These are phyloP conservation scores for Vicia villosa DNA, from an alignment of 306 rosid species.

Conservation along the genomic window DNA sequence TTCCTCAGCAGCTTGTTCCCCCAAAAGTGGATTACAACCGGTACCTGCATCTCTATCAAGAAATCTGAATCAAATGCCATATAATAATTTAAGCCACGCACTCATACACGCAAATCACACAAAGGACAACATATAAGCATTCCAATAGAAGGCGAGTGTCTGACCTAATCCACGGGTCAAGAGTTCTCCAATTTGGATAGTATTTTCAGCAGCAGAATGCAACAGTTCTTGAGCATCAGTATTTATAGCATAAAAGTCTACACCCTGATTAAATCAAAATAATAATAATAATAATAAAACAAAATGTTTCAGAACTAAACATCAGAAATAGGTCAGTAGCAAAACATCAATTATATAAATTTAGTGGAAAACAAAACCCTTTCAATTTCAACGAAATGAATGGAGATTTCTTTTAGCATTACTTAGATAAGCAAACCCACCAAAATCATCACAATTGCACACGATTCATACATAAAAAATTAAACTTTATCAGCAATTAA, in stretches of 20 bases:
- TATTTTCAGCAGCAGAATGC: slow-evolving; percentile 69
- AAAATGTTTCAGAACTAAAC: too few species aligned
- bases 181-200: slow-evolving; percentile 46
- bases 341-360: too few species aligned
- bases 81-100: too few species aligned
- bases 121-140: too few species aligned
- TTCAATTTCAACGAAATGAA: too few species aligned
- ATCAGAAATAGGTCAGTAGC: too few species aligned
- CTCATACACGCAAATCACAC: not conserved
- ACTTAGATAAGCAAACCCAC: not conserved
- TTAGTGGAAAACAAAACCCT: too few species aligned
- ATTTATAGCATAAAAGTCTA: slow-evolving; percentile 48
- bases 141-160: too few species aligned
- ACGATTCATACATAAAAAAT: not conserved
- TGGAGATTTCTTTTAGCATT: slow-evolving; percentile 37
- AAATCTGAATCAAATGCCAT: too few species aligned
- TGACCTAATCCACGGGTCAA: slow-evolving; percentile 95
- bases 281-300: not conserved
- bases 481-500: not conserved
- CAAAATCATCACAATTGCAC: not conserved
- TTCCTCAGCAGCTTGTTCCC: too few species aligned
- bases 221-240: slow-evolving; percentile 77
- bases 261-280: slow-evolving; percentile 75
- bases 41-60: too few species aligned
- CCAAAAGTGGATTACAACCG: too few species aligned